Conservation (phyloP, 352 stramenopile species). For the Phytophthora hibernalis region DNA sequence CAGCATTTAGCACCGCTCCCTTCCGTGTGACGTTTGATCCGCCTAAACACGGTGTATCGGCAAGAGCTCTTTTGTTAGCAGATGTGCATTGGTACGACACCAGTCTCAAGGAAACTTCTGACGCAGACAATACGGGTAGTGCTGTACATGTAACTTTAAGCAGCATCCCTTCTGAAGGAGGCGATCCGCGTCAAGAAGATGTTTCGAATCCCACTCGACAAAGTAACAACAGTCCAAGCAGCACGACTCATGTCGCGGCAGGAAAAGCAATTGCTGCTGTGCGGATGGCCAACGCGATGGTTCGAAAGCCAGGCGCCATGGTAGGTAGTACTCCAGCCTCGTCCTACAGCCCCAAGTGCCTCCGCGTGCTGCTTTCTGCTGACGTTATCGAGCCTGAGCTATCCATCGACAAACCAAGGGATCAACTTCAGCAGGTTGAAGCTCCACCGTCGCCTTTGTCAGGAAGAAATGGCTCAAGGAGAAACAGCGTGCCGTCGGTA, state of each 20-base stretch:
- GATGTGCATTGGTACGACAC: constrained; percentile 71
- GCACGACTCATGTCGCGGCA: constrained; percentile 28
- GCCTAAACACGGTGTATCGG: constrained; percentile 11
- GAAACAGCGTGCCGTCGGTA: background rate
- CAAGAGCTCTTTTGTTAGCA: constrained; percentile 60
- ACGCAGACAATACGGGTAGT: background rate
- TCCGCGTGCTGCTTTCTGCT: constrained; percentile 65
- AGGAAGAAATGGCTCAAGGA: constrained; percentile 12
- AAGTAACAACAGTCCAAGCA: constrained; percentile 14
- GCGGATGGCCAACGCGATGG: constrained; percentile 64
- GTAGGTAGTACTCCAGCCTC: constrained; percentile 20
- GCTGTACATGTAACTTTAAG: constrained; percentile 18
- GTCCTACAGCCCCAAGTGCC: constrained; percentile 50
- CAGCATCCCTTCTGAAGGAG: constrained; percentile 4
- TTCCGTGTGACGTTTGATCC: constrained; percentile 70
- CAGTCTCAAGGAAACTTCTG: constrained; percentile 9
- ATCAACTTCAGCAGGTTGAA: constrained; percentile 26
- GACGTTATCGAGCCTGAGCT: constrained; percentile 74
- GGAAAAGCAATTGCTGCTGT: constrained; percentile 81
- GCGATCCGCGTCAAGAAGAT: constrained; percentile 25
- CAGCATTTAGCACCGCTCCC: constrained; percentile 29
- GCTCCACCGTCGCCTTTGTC: background rate
- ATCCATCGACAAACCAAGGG: constrained; percentile 55
- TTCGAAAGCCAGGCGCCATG: constrained; percentile 26
- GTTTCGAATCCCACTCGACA: background rate